Base-by-base conservation (phyloP, 805 yeast genomes). In the Suhomyces emberorum region DNA sequence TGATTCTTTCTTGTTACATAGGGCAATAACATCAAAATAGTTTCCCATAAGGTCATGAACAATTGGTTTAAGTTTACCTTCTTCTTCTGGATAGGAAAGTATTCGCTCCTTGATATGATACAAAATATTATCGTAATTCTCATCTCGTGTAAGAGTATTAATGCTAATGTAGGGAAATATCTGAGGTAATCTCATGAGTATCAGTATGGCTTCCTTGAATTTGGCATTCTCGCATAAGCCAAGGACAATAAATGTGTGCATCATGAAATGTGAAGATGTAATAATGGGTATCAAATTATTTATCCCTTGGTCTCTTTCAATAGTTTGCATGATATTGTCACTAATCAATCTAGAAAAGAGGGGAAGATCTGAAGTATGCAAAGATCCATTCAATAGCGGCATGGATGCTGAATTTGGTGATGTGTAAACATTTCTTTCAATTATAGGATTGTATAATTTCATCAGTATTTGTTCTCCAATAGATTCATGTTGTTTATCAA, bases 321-420 rank as follows among this genome's bases (percentile, higher is more conserved):
- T 34, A 31, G 1, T 25, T 14, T 18, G 38, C 12, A 4, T 41
- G 21, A 6, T 25, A 23, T 17, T 25, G 3, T 19, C 57, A 46
- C 15, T 49, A 35, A 3, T 38, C 26, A 63, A 39, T 3, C 19
- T 28, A 10, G 43, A 35, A 42, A 65, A 67, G 5, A 39, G 25
- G 0, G 72, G 72, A 15, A 67, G 44, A 40, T 67, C 72, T 7
- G 41, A 46, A 2, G 51, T 41, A 4, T 36, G 34, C 6, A 67
- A 24, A 1, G 44, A 38, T 1, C 69, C 70, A 18, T 51, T 51
- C 7, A 67, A 38, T 5, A 59, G 38, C 2, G 70, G 63, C 25
- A 46, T 43, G 17, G 46, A 41, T 1, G 39, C 34, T 10, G 34
- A 43, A 9, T 47, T 43, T 2, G 56, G 51, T 2, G 54, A 33